A percentile compares a stretch with the other conserved stretches of the same genome.
Conservation (phyloP, 2,329 filamentous ascomycete species). For the Fusarium sp. region DNA sequence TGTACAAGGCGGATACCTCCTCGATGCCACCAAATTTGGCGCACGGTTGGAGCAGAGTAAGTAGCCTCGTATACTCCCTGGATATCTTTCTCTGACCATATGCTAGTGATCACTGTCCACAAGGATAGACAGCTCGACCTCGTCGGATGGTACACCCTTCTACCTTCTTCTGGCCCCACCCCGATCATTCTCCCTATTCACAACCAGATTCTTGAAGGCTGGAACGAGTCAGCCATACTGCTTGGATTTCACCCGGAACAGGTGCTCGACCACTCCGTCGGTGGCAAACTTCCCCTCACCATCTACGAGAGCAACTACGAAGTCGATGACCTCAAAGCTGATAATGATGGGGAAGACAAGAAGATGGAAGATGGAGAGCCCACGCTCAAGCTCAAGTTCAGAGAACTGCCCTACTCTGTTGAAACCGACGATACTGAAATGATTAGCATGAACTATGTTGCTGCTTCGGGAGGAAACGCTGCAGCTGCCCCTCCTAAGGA, state of each 20-base stretch:
- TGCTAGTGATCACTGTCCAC: conserved; percentile 87
- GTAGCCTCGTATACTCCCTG: conserved; percentile 47
- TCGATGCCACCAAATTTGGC: conserved; percentile 80
- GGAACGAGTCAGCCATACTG: conserved; percentile 89
- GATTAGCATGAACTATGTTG: conserved; percentile 96
- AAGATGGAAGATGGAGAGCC: conserved; percentile 77
- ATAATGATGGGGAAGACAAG: conserved; percentile 72
- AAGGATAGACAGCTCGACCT: conserved; percentile 85
- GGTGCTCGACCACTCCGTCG: conserved; percentile 67
- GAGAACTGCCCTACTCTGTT: conserved; percentile 85
- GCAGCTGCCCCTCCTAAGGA: conserved; percentile 72
- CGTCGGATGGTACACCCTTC: conserved; percentile 91
- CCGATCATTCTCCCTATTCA: conserved; percentile 79
- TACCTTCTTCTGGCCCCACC: conserved; percentile 79
- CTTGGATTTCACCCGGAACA: conserved; percentile 85
- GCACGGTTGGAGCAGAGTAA: conserved; percentile 86
- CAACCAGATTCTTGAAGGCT: conserved; percentile 77
- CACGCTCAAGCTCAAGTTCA: conserved; percentile 77
- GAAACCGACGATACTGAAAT: conserved; percentile 97
- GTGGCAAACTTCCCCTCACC: conserved; percentile 87
- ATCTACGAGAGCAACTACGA: conserved; percentile 90
- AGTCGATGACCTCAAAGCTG: conserved; percentile 67
- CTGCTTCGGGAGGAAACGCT: conserved; percentile 80
- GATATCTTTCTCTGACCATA: conserved; percentile 3
- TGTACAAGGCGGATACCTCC: conserved; percentile 68